Conservation (phyloP, 2,329 filamentous ascomycete genomes). For the Fusarium fujikuroi region DNA sequence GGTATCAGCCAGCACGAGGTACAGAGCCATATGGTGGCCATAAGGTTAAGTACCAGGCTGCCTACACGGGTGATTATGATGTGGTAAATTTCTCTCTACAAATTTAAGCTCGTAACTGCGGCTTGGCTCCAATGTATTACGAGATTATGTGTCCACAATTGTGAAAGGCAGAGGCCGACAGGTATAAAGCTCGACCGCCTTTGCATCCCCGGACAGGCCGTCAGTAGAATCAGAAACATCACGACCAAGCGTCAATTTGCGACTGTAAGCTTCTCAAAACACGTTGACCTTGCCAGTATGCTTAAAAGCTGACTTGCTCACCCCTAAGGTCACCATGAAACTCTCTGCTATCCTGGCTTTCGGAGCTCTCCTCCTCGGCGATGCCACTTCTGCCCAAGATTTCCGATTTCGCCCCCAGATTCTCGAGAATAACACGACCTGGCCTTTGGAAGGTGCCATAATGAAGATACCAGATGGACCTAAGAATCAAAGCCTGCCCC, state of each 20-base stretch:
- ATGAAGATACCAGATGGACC: fast-evolving
- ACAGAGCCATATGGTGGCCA: neutral
- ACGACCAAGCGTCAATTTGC: no score
- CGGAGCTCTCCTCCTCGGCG: neutral
- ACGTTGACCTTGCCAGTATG: neutral
- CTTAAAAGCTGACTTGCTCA: neutral
- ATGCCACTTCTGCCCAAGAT: neutral
- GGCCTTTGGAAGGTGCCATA: neutral
- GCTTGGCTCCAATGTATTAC: no score
- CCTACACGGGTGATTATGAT: no score
- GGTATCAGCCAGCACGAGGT: no score
- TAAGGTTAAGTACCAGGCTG: neutral
- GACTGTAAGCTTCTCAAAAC: neutral
- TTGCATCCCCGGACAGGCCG: neutral
- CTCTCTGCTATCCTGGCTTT: neutral
- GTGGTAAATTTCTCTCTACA: no score
- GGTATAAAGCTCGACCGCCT: neutral
- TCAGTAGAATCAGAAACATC: neutral
- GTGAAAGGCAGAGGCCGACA: no score
- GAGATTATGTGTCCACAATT: no score
- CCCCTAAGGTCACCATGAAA: neutral
- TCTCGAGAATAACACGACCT: slow-evolving; percentile 10
- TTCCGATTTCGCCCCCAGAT: neutral
- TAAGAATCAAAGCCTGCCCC: neutral
- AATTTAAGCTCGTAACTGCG: fast-evolving